Base-by-base conservation (phyloP, 768 basidiomycete species). In the Tylopilus cervinicoccineus region DNA sequence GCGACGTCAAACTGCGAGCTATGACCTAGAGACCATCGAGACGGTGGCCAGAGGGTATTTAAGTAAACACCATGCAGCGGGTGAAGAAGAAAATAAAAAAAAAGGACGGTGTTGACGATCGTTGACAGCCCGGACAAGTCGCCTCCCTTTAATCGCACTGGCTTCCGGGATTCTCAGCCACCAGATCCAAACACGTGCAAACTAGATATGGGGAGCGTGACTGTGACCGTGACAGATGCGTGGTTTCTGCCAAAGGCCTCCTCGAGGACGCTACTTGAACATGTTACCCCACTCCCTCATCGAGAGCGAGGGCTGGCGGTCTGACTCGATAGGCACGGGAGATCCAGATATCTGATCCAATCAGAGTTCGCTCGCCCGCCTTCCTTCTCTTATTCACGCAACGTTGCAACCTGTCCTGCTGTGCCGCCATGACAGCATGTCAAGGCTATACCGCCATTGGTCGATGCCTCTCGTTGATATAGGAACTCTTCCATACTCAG, bases 1-100 rank as follows among this genome's bases (percentile, higher is more conserved):
- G 78, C 78, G 76, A 80, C 76, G 72, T 62, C 64, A 70, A 70
- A 70, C 69, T 68, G 70, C 66, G 77, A 75, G 76, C 76, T 81
- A 76, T 61, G 59, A 67, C 22, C 52, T 53, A 47, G 17, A 34
- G 48, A 54, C 24, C 65, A 72, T 63, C 52, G 60, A 56, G 45
- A 58, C 57, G 48, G 51, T 56, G 49, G 54, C 53, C 26, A 54
- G 47, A 61, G 65, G 55, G 71, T 65, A 68, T 72, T 74, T 72
- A 72, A 73, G 70, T 72, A 72, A 73, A 71, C 71, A 72, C 71
- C 73, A 75, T 74, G 60, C 69, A 63, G 57, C 60, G 61, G 55
- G 44, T 51, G 38, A 19, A 48, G 29, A 54, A 33, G 44, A 49
- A 51, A 47, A 55, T 68, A 64, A 53, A 50, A 58, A 49, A 47